Conservation (phyloP, 1,139 yeast genomes). For the Yamadazyma trypodendri region DNA sequence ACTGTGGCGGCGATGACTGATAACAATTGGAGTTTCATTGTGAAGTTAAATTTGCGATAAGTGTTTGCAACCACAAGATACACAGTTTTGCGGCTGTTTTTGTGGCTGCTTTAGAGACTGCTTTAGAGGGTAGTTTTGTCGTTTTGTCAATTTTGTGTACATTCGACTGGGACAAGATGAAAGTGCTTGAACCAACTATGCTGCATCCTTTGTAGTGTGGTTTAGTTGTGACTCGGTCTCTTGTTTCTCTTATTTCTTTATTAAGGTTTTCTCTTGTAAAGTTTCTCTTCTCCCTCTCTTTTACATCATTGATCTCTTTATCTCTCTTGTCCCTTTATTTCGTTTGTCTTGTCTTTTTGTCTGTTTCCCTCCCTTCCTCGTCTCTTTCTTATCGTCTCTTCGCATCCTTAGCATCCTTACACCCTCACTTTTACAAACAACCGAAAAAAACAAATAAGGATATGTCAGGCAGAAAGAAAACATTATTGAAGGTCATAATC, state of each 20-base stretch:
- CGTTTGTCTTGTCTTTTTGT: neutral
- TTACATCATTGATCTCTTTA: too few species aligned
- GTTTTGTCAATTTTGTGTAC: too few species aligned
- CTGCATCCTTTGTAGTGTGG: too few species aligned
- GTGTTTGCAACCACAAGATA: conserved; percentile 1
- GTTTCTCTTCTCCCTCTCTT: too few species aligned
- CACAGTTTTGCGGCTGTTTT: neutral
- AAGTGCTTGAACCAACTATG: too few species aligned
- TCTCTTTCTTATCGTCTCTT: neutral
- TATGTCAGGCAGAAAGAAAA: conserved; percentile 83
- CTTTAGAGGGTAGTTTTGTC: too few species aligned
- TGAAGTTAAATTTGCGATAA: neutral
- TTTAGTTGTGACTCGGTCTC: too few species aligned
- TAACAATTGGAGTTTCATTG: neutral
- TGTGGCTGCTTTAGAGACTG: too few species aligned
- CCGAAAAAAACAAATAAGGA: conserved; percentile 1
- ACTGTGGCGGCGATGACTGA: conserved; percentile 3
- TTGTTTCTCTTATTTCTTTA: too few species aligned
- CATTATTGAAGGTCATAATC: conserved; percentile 88
- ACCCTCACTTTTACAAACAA: neutral
- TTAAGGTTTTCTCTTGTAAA: too few species aligned
- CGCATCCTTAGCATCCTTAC: neutral
- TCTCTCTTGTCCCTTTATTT: too few species aligned
- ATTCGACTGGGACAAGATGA: too few species aligned
- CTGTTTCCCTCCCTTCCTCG: neutral